Percentiles rank a stretch among this genome's conserved stretches.
Evolutionary conservation across 2,329 filamentous ascomycete genomes (phyloP).

Genomic region (Xylaria arbuscula): DNA sequence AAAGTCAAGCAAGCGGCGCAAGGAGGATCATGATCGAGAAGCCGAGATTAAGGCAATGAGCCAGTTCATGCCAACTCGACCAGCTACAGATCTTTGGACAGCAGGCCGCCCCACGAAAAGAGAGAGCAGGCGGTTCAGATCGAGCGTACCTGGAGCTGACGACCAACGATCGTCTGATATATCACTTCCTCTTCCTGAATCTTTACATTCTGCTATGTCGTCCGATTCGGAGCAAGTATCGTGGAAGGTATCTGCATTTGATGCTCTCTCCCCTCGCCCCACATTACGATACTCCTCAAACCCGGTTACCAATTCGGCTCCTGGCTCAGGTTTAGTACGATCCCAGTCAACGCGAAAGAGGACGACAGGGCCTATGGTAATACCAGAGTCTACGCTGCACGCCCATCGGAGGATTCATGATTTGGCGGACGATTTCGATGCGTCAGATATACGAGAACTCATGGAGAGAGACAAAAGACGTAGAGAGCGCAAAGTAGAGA

Average conservation of each 20-base stretch:
- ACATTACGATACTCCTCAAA: constrained; percentile 80
- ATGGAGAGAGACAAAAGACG: constrained; percentile 90
- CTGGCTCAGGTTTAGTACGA: constrained; percentile 58
- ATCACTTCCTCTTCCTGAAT: constrained; percentile 78
- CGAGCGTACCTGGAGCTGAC: constrained; percentile 63
- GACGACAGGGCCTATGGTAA: constrained; percentile 62
- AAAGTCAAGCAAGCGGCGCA: constrained; percentile 81
- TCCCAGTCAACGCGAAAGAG: constrained; percentile 64
- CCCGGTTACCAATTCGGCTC: constrained; percentile 65
- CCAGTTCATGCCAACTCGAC: constrained; percentile 72
- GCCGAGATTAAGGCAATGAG: constrained; percentile 90
- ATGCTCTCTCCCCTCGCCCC: constrained; percentile 85
- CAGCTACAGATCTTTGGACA: constrained; percentile 68
- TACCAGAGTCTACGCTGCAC: constrained; percentile 70
- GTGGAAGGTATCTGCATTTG: constrained; percentile 83
- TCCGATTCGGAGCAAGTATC: constrained; percentile 78
- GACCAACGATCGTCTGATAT: constrained; percentile 75
- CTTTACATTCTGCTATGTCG: constrained; percentile 80
- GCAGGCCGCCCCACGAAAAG: constrained; percentile 69
- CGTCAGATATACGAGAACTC: constrained; percentile 84
- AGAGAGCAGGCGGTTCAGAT: constrained; percentile 74
- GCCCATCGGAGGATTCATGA: constrained; percentile 73
- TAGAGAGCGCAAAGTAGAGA: constrained; percentile 76
- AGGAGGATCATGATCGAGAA: constrained; percentile 80
- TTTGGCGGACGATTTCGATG: constrained; percentile 86